Evolutionary conservation across 208 protist species (phyloP).

Genomic region (Herpetomonas muscarum): DNA sequence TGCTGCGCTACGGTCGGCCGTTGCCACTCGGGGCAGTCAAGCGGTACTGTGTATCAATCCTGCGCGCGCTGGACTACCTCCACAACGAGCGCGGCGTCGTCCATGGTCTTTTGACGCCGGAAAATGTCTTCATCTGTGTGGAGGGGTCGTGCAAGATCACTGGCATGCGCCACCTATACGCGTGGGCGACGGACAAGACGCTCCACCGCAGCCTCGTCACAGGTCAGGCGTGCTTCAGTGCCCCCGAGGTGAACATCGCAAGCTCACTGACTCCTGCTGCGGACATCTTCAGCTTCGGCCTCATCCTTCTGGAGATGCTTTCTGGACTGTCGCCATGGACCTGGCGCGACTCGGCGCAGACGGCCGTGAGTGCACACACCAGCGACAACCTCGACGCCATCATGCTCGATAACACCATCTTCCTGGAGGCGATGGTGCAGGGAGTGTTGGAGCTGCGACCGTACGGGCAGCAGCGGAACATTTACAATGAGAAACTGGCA

Average conservation of each 20-base stretch:
- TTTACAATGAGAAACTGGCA: slow-evolving; percentile 11
- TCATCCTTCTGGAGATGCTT: slow-evolving; percentile 39
- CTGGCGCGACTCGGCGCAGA: slow-evolving; percentile 9
- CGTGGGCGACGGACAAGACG: slow-evolving; percentile 15
- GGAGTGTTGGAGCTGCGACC: slow-evolving; percentile 15
- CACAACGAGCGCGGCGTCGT: slow-evolving; percentile 27
- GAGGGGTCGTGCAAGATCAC: slow-evolving; percentile 42
- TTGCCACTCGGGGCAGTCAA: slow-evolving; percentile 21
- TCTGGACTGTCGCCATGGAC: slow-evolving; percentile 34
- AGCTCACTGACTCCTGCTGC: slow-evolving; percentile 17
- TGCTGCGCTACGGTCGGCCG: slow-evolving; percentile 28
- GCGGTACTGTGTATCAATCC: slow-evolving; percentile 30
- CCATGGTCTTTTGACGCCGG: slow-evolving; percentile 33
- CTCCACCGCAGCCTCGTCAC: slow-evolving; percentile 1
- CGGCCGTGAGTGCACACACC: neutral
- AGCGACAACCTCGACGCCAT: slow-evolving; percentile 7
- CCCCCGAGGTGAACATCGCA: slow-evolving; percentile 33
- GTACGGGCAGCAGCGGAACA: slow-evolving; percentile 15
- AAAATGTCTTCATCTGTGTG: slow-evolving; percentile 30
- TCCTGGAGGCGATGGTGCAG: slow-evolving; percentile 4
- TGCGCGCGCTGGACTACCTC: slow-evolving; percentile 44
- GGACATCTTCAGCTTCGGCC: slow-evolving; percentile 46
- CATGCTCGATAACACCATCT: slow-evolving; percentile 13
- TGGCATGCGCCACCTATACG: slow-evolving; percentile 27
- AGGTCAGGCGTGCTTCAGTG: slow-evolving; percentile 20